These are phyloP conservation scores for Hypoxylon cercidicola DNA, from an alignment of 495 filamentous ascomycete genomes.

Conservation along the genomic window DNA sequence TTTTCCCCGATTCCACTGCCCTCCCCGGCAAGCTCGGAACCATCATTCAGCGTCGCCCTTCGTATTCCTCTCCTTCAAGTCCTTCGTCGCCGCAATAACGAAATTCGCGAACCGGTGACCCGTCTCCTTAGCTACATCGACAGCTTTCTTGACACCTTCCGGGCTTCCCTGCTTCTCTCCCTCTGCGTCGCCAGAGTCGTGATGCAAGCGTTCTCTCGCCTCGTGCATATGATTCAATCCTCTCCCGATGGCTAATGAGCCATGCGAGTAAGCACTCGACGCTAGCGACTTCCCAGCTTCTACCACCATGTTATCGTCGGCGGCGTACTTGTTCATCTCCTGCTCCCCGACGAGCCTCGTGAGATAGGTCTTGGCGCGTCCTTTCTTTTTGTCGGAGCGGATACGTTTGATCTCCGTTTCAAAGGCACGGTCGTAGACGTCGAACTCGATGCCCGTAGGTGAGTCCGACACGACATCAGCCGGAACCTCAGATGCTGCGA, in stretches of 20 bases:
- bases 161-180: constrained; percentile 15
- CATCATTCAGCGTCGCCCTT: constrained; percentile 27
- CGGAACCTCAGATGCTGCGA: constrained; percentile 39
- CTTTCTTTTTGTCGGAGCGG: constrained; percentile 42
- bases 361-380: constrained; percentile 44
- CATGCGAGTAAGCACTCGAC: constrained; percentile 8
- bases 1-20: not conserved
- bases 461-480: constrained; percentile 78
- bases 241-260: constrained; percentile 18
- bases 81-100: constrained; percentile 33
- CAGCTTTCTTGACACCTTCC: constrained; percentile 14
- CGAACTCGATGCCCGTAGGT: constrained; percentile 79
- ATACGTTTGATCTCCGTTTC: constrained; percentile 83
- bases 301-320: constrained; percentile 44
- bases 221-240: constrained; percentile 22
- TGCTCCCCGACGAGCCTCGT: constrained; percentile 43
- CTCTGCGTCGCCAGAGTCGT: not conserved
- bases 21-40: constrained; percentile 14
- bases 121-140: constrained; percentile 35
- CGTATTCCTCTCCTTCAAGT: constrained; percentile 34
- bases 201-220: constrained; percentile 11
- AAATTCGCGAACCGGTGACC: constrained; percentile 39
- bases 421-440: constrained; percentile 90
- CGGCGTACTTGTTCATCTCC: constrained; percentile 40
- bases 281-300: constrained; percentile 40